Base-by-base conservation (phyloP, 345 rosid genomes). In the Pugionium cornutum region DNA sequence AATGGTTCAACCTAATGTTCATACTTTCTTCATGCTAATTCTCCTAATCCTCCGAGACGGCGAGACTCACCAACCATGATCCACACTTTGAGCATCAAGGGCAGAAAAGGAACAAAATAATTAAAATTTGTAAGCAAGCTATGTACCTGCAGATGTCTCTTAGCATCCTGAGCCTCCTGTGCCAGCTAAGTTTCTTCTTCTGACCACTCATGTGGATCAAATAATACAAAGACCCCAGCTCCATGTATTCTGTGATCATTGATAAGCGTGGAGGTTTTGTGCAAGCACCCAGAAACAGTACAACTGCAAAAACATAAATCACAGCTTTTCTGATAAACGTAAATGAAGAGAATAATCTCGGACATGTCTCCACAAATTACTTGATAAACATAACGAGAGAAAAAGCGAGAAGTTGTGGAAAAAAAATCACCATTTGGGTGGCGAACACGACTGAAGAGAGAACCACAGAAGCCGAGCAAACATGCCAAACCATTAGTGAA, bases 241-340 rank as follows among this genome's bases (percentile, higher is more conserved):
- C 99, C 98, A 95, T 89, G 79, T 91, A 95, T 64, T 95, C 98
- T 0, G 99, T 95, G 69, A 95, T 79, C 99, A 95, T 83, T 41
- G 99, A 95, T 70, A 95, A 86, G 39, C 78, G 88, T 7, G 98
- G 98, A 46, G 99, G 99, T 77, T 72, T 87, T 57, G 85, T 87
- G 84, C 98, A 95, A 45, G 99, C 99, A 75, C 99, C 99, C 83
- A 91, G 76, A 85, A 91, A 95, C 60, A 95, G 81, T 63, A 95
- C 89, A 66, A 91, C 98, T 91, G 90, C 89, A 81, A 72, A 54
- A 76, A 69, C 45, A 33, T 29, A 70, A 35, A 52, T 27, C 8
- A 29, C 9, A 18, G 41, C 30, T 70, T 46, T 54, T 45, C 48
- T 34, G 53, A 45, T 10, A 61, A 62, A 50, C 6, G 33, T 62